Base-by-base conservation (phyloP, 2,329 filamentous ascomycete species). In the Aspergillus quadricinctus region DNA sequence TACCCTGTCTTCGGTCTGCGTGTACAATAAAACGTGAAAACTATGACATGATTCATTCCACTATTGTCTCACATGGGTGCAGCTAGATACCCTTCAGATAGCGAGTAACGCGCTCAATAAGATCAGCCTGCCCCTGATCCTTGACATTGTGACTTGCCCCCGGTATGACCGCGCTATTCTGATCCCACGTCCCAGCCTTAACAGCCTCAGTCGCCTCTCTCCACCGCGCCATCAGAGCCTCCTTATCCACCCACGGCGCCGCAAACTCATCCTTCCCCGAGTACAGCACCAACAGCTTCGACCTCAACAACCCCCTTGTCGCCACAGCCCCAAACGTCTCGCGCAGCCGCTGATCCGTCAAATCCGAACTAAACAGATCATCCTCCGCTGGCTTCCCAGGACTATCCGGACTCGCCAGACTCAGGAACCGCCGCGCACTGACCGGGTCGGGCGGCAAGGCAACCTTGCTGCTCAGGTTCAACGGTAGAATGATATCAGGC, bases 341-440 rank as follows among this genome's bases (percentile, higher is more conserved):
- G 25, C 72, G 67, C 6, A 92, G 76, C 19, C 79, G 77, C 31
- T 82, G 78, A 45, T 84, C 81, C 0, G 77, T 72, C n/a, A 94
- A 75, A 68, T 94, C 89, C 2, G 85, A 86, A n/a, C 88, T 92
- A 75, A 96, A 96, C 68, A 89, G 90, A 69, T 96, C 92, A 69
- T 97, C 92, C 57, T 89, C 88, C 9, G 87, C 88, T 4, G 85
- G 79, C 51, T 78, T 72, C 49, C 78, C 75, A 0, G 83, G 83
- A 23, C 79, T 82, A 48, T 73, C 73, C 0, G 78, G 77, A 41
- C 75, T 78, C 0, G 80, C 76, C 6, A 89, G 73, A 49, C 82
- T 83, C 37, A 86, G 68, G 69, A 84, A 87, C 45, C 86, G 70
- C 48, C 76, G 75, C 7, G 85, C 83, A n/a, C 76, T 80, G 4